phyloP scores from a whole-genome alignment of 1,139 yeast species.

The Blastobotrys petasosporus region DNA sequence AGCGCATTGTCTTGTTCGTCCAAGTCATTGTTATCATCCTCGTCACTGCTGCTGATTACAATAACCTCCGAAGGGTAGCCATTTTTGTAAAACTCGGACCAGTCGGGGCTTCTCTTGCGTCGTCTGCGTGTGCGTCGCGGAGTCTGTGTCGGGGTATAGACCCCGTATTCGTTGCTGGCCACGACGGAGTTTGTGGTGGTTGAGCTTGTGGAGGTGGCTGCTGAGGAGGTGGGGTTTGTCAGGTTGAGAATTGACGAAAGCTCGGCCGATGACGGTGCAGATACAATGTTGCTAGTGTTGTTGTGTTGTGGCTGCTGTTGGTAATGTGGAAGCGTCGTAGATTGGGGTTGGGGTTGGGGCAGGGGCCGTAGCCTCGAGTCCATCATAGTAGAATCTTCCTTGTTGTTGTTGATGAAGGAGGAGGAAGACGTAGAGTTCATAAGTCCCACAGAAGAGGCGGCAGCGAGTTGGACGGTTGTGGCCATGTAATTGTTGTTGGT shows the following conservation, averaged over 20 bases:
- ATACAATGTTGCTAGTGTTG: neutral
- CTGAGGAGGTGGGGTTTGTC: neutral
- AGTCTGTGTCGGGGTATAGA: constrained; percentile 9
- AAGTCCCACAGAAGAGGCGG: too few species aligned
- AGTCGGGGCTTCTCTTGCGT: constrained; percentile 18
- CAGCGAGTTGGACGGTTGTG: too few species aligned
- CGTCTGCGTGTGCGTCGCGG: constrained; percentile 6
- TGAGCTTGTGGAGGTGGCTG: neutral
- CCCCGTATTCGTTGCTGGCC: neutral
- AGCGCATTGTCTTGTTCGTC: constrained; percentile 1
- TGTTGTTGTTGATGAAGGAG: too few species aligned
- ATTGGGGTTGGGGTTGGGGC: too few species aligned
- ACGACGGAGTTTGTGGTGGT: neutral
- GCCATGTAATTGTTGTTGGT: too few species aligned
- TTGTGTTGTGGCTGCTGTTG: neutral
- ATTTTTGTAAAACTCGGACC: constrained; percentile 32
- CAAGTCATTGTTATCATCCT: constrained; percentile 11
- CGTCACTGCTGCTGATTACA: constrained; percentile 15
- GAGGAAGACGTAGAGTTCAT: too few species aligned
- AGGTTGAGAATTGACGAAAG: too few species aligned
- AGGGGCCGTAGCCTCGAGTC: too few species aligned
- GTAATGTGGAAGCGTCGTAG: neutral
- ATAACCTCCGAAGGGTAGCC: constrained; percentile 28
- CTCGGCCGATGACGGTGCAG: too few species aligned
- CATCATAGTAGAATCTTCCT: too few species aligned